A percentile compares a stretch with the other conserved stretches of the same genome.
These are phyloP conservation scores for Ceratorhiza oryzae-sativae DNA, from an alignment of 1,284 basidiomycete genomes.

Conservation along the genomic window DNA sequence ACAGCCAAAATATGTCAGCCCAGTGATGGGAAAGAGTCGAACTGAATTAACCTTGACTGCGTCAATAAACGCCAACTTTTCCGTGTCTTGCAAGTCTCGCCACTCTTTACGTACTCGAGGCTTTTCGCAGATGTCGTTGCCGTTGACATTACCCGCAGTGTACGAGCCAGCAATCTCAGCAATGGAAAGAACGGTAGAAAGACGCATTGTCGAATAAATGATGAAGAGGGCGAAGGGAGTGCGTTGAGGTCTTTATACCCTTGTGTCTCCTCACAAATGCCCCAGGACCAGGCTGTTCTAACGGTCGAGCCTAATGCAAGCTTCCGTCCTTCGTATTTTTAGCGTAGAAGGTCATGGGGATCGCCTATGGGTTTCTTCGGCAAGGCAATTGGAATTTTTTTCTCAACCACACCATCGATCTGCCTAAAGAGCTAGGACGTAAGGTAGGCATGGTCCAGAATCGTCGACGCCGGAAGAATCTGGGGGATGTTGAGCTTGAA, in stretches of 20 bases:
- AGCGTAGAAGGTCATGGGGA: neutral
- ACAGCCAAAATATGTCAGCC: too few species aligned
- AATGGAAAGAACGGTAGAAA: neutral
- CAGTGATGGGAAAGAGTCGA: too few species aligned
- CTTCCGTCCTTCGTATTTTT: neutral
- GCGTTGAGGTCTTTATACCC: neutral
- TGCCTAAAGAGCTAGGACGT: too few species aligned
- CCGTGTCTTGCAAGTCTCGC: neutral
- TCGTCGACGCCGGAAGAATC: too few species aligned
- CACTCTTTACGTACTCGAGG: slow-evolving; percentile 37
- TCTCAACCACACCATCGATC: too few species aligned
- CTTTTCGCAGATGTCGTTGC: neutral
- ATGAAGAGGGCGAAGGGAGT: neutral
- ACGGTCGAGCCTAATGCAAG: neutral
- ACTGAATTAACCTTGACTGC: slow-evolving; percentile 36
- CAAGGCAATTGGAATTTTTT: neutral
- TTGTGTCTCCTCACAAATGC: neutral
- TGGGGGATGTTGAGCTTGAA: too few species aligned
- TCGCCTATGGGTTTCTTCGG: neutral
- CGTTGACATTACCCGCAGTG: neutral
- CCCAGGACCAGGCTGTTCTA: neutral
- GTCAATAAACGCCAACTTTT: slow-evolving; percentile 16
- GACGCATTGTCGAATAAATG: neutral
- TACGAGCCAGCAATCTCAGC: neutral
- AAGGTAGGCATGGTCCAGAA: too few species aligned